These are phyloP conservation scores for Moesziomyces globuligerus DNA, from an alignment of 1,284 basidiomycete genomes.

Conservation along the genomic window DNA sequence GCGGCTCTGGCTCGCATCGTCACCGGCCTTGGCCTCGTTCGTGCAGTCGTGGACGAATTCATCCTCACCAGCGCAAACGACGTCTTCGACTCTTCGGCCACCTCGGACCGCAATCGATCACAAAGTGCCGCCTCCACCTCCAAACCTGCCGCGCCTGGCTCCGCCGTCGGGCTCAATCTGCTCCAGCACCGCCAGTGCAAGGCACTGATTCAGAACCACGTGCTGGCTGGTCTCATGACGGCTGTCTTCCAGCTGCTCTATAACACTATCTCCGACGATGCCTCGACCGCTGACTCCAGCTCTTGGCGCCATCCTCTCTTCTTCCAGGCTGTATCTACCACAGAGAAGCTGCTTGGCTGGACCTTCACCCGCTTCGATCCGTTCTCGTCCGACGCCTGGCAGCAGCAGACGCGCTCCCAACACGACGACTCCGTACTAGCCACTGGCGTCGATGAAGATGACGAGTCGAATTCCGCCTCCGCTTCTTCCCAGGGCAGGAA, in stretches of 20 bases:
- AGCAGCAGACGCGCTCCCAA: conserved; percentile 32
- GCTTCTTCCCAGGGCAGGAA: conserved; percentile 10
- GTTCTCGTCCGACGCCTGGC: conserved; percentile 38
- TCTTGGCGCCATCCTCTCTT: conserved; percentile 35
- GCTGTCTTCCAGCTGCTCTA: conserved; percentile 47
- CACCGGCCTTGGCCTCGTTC: conserved; percentile 44
- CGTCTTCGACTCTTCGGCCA: conserved; percentile 26
- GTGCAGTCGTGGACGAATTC: conserved; percentile 46
- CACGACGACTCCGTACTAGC: conserved; percentile 23
- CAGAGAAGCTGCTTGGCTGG: conserved; percentile 55
- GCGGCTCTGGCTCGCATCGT: conserved; percentile 22
- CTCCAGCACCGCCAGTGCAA: conserved; percentile 58
- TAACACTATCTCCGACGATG: conserved; percentile 36
- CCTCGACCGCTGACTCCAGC: conserved; percentile 6
- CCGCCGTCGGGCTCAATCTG: conserved; percentile 46
- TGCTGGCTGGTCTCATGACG: conserved; percentile 48
- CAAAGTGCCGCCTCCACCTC: conserved; percentile 13
- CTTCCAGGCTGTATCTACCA: conserved; percentile 41
- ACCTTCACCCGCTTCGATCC: conserved; percentile 49
- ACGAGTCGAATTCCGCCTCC: conserved; percentile 13
- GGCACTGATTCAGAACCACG: conserved; percentile 43
- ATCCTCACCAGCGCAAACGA: conserved; percentile 45
- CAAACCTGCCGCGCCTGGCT: conserved; percentile 36
- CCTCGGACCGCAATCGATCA: conserved; percentile 17
- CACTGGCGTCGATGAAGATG: conserved; percentile 30